Percentiles rank a stretch among this genome's conserved stretches.
Evolutionary conservation across 2,329 filamentous ascomycete genomes (phyloP).

Genomic region (Dactylellina parvicollis): DNA sequence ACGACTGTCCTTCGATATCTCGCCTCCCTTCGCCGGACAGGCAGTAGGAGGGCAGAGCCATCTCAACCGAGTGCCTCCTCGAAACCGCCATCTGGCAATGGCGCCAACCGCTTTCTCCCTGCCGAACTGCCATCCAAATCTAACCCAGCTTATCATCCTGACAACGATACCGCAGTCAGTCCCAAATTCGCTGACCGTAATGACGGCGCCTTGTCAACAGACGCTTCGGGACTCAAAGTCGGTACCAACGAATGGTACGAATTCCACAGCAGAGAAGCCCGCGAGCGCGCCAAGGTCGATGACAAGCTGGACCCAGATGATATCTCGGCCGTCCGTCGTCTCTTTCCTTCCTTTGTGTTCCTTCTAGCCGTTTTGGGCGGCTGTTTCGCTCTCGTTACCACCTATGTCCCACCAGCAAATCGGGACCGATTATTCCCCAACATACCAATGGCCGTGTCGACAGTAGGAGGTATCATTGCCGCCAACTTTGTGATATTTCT

Average conservation of each 20-base stretch:
- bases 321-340: conserved; percentile 57
- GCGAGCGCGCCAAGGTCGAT: conserved; percentile 12
- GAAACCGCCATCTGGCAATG: not conserved
- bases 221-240: conserved; percentile 14
- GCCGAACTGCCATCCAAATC: not conserved
- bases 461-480: conserved; percentile 71
- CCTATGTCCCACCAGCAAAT: conserved; percentile 64
- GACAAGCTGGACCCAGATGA: conserved; percentile 40
- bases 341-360: conserved; percentile 61
- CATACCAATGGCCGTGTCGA: conserved; percentile 71
- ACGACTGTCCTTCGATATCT: conserved; percentile 1
- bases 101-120: not conserved
- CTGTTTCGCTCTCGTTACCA: conserved; percentile 59
- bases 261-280: conserved; percentile 15
- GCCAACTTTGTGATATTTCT: conserved; percentile 69
- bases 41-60: conserved; percentile 7
- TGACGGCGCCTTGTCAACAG: conserved; percentile 4
- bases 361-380: conserved; percentile 59
- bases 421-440: conserved; percentile 69
- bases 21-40: conserved; percentile 25
- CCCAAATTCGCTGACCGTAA: conserved; percentile 6
- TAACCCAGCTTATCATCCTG: not conserved
- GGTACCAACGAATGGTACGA: conserved; percentile 40
- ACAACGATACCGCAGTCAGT: not conserved
- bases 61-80: not conserved